Evolutionary conservation across 805 yeast genomes (phyloP), one percentile per base, ranked within the genome.

Genomic region (Kluyveromyces dobzhanskii): DNA sequence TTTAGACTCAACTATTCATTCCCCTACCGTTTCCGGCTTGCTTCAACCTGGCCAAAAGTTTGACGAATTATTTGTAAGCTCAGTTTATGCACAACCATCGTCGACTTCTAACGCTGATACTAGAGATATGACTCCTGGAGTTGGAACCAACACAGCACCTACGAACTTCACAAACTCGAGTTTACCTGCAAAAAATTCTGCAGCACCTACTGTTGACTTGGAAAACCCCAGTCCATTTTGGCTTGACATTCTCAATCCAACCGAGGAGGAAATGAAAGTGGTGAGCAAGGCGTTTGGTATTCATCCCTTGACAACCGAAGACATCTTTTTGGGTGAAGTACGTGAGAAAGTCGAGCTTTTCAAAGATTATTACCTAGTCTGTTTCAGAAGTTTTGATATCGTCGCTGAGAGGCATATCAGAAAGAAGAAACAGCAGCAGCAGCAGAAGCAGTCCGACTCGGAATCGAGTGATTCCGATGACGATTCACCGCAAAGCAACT

Each of bases 231-330:
- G 77, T 2, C 88, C 95, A 13, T 87, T 90, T 69, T 90, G 98
- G 98, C 69, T 90, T 9, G 97, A 90, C 59, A 83, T 90, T 10
- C 65, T 85, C 41, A 82, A 85, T 53, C 98, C 98, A 9, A 84
- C 95, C 0, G 97, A 92, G 54, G 97, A 87, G 49, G 98, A 90
- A 59, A 85, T 92, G 94, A 87, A 90, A 53, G 92, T 82, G 0
- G 51, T 90, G 11, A 76, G 94, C 19, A 86, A 86, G 52, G 78
- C 97, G 0, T 90, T 90, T 64, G 95, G 94, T 1, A 85, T 90
- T 41, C 98, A 90, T 61, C 98, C 98, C 0, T 71, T 90, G 50
- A 90, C 98, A 0, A 85, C 97, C 0, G 98, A 90, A 57, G 98
- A 90, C 63, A 88, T 90, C 35, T 82, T 84, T 44, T 63, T 88